Conservation (phyloP, 805 yeast genomes). For the Brettanomyces sp. region DNA sequence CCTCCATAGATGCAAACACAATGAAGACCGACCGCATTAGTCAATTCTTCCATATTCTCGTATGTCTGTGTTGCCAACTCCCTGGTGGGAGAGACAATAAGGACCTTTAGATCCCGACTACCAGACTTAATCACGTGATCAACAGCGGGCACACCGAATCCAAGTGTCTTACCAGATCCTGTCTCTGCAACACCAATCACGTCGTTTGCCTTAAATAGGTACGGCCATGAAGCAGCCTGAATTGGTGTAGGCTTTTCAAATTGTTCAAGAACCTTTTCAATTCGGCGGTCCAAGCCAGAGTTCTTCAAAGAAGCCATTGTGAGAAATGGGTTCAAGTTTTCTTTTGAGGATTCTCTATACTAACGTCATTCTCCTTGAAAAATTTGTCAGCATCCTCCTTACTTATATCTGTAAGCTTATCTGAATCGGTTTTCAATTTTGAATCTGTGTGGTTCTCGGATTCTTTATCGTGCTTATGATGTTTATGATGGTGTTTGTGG, state of each 20-base stretch:
- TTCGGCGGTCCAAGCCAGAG: conserved; percentile 37
- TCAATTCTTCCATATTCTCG: conserved; percentile 66
- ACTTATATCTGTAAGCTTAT: conserved; percentile 25
- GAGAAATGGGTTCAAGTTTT: conserved; percentile 58
- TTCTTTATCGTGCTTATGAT: conserved; percentile 15
- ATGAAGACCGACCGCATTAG: conserved; percentile 50
- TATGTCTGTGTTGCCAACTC: conserved; percentile 92
- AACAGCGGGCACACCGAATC: conserved; percentile 96
- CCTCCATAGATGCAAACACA: conserved; percentile 94
- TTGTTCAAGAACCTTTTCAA: conserved; percentile 52
- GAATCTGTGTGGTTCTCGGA: conserved; percentile 28
- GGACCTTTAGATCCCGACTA: conserved; percentile 53
- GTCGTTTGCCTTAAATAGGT: conserved; percentile 64
- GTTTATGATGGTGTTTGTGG: conserved; percentile 1
- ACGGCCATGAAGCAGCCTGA: conserved; percentile 94
- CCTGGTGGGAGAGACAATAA: conserved; percentile 93
- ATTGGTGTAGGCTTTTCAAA: conserved; percentile 93
- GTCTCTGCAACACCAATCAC: conserved; percentile 98
- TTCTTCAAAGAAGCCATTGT: conserved; percentile 50
- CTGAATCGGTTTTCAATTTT: conserved; percentile 12
- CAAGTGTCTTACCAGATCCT: conserved; percentile 96
- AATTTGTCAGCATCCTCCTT: conserved; percentile 51
- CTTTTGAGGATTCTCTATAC: conserved; percentile 59
- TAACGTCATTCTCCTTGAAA: conserved; percentile 62
- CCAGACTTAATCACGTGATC: conserved; percentile 45